A percentile compares a stretch with the other conserved stretches of the same genome.
Evolutionary conservation across 75 land plant genomes (phyloP).

Genomic region (Cupressus sempervirens): DNA sequence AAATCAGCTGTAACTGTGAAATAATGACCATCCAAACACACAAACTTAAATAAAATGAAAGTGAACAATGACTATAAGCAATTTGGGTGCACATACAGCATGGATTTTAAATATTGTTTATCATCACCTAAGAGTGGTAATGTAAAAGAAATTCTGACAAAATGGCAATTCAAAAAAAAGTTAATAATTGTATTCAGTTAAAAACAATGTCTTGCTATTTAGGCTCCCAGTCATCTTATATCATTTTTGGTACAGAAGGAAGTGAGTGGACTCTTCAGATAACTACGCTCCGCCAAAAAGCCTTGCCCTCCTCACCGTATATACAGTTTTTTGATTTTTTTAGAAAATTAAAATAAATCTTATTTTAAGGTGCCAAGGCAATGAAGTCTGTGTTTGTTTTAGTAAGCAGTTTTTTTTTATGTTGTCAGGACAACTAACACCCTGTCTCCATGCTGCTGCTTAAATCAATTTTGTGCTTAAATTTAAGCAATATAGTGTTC

Average conservation of each 20-base stretch:
- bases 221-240: background rate
- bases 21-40: background rate
- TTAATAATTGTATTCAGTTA: too few species aligned
- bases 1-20: background rate
- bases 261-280: background rate
- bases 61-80: background rate
- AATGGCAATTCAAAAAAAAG: background rate
- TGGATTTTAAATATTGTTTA: background rate
- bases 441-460: too few species aligned
- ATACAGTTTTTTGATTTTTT: too few species aligned
- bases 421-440: too few species aligned
- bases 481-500: too few species aligned
- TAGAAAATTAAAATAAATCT: too few species aligned
- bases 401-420: too few species aligned
- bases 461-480: too few species aligned
- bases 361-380: too few species aligned
- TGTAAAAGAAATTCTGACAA: too few species aligned
- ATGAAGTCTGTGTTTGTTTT: too few species aligned
- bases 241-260: background rate
- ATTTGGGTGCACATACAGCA: background rate
- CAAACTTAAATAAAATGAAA: background rate
- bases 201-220: too few species aligned
- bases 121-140: background rate
- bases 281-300: background rate
- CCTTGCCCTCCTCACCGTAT: background rate